Evolutionary conservation across 257 asterid genomes (phyloP).

Genomic region (Solanum phureja): DNA sequence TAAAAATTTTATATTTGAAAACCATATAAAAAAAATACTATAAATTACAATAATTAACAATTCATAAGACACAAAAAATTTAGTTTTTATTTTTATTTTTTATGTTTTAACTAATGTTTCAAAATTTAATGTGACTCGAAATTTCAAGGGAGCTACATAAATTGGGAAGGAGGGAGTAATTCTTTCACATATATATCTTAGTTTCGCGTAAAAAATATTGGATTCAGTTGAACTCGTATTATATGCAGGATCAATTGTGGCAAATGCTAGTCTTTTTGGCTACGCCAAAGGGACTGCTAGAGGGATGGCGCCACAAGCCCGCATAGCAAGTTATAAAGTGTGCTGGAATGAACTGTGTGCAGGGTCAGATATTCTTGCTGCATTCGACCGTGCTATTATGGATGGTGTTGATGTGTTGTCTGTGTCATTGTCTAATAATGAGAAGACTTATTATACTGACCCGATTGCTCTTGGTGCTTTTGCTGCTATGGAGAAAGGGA

Average conservation of each 20-base stretch:
- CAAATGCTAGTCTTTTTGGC: constrained; percentile 35
- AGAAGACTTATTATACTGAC: constrained; percentile 26
- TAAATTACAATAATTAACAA: too few relatives aligned
- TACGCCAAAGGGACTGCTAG: constrained; percentile 37
- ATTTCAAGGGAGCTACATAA: background rate
- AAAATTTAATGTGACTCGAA: background rate
- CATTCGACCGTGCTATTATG: constrained; percentile 29
- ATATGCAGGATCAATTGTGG: constrained; percentile 20
- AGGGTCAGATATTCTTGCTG: constrained; percentile 34
- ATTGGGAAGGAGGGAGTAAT: background rate
- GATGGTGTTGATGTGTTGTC: constrained; percentile 40
- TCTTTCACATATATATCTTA: background rate
- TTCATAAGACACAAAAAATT: background rate
- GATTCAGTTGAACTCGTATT: background rate
- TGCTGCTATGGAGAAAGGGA: constrained; percentile 28
- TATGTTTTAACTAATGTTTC: background rate
- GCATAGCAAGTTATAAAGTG: constrained; percentile 36
- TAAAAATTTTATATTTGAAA: too few relatives aligned
- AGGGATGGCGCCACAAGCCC: constrained; percentile 36
- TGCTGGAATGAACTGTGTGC: constrained; percentile 26
- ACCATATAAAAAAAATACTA: too few relatives aligned
- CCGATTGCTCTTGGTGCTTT: constrained; percentile 38
- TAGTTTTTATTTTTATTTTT: background rate
- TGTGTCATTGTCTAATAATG: constrained; percentile 27
- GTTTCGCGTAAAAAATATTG: background rate